Evolutionary conservation across 106 monocot species (phyloP), one percentile per base, ranked within the genome.

Genomic region (Ottelia alismoides): DNA sequence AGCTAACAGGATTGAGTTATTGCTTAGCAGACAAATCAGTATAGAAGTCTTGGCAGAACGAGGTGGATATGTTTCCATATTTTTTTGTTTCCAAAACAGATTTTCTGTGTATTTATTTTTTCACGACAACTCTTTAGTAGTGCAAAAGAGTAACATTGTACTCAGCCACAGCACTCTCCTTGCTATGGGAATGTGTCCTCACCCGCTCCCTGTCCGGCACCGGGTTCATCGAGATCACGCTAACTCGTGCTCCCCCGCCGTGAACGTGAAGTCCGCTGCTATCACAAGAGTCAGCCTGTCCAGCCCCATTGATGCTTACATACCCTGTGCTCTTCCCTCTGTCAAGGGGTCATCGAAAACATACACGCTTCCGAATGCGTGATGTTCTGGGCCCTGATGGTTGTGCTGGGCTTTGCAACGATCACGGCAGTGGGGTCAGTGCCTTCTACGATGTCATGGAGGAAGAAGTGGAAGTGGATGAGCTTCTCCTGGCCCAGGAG

Each of bases 191-290:
- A 30, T 53, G 11, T 2, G 60, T 61, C 4, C 17, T 49, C 10
- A 61, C 69, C 23, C 69, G 27, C 18, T 27, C 54, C 0, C 0
- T 4, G 14, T 54, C 46, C 2, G 28, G 1, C 22, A 61, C 45
- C 2, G 69, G 69, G 20, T 69, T 69, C 61, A 52, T 60, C 11
- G 43, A 51, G 24, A 69, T 16, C 12, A 69, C 53, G 52, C 50
- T 61, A 46, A 69, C 6, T 61, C 54, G 29, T 46, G 54, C 53
- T 69, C 53, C 23, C 61, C 69, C 2, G 22, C 16, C 14, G 69
- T 61, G 61, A 69, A 69, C 2, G 16, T 61, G 51, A 31, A 61
- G 43, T 61, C 51, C 0, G 54, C 23, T 20, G 22, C 32, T 28
- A 69, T 24, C 12, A 69, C 22, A 45, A 58, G 19, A 1, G 69